These are phyloP conservation scores for Aspergillus sp. DNA, from an alignment of 2,329 filamentous ascomycete species.

Conservation along the genomic window DNA sequence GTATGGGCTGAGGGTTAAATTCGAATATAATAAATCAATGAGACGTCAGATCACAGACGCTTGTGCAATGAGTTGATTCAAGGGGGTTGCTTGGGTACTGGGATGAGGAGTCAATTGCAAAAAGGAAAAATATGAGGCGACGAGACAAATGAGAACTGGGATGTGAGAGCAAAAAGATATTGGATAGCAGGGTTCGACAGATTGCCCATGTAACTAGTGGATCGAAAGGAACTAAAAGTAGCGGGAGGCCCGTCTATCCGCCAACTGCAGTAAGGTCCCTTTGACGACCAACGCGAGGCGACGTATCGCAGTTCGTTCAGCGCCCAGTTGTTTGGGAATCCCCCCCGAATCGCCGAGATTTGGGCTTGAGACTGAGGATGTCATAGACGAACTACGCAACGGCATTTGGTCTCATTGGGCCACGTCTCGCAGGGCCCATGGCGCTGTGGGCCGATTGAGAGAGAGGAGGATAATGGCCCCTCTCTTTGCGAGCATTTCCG, in stretches of 20 bases:
- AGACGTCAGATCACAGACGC: constrained; percentile 24
- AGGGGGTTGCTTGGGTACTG: constrained; percentile 19
- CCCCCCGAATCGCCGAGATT: constrained; percentile 26
- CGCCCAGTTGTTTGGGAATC: constrained; percentile 28
- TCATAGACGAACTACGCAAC: constrained; percentile 35
- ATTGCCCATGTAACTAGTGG: constrained; percentile 29
- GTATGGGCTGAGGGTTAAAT: constrained; percentile 6
- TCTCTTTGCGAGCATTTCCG: constrained; percentile 24
- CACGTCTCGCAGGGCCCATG: constrained; percentile 40
- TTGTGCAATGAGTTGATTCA: constrained; percentile 24
- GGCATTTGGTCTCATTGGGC: constrained; percentile 37
- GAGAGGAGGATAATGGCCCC: constrained; percentile 11
- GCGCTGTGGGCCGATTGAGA: constrained; percentile 25
- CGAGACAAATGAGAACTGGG: constrained; percentile 16
- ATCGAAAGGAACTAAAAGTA: constrained; percentile 25
- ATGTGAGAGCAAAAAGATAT: constrained; percentile 23
- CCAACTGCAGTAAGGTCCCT: constrained; percentile 26
- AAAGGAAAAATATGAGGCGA: constrained; percentile 20
- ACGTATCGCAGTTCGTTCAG: constrained; percentile 34
- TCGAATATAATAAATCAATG: constrained; percentile 25
- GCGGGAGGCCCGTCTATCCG: constrained; percentile 30
- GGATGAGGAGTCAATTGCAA: constrained; percentile 14
- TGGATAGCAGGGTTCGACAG: constrained; percentile 24
- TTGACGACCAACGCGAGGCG: constrained; percentile 32
- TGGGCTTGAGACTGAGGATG: constrained; percentile 31